Evolutionary conservation across 2,329 filamentous ascomycete species (phyloP).

Genomic region (Colletotrichum sp.): DNA sequence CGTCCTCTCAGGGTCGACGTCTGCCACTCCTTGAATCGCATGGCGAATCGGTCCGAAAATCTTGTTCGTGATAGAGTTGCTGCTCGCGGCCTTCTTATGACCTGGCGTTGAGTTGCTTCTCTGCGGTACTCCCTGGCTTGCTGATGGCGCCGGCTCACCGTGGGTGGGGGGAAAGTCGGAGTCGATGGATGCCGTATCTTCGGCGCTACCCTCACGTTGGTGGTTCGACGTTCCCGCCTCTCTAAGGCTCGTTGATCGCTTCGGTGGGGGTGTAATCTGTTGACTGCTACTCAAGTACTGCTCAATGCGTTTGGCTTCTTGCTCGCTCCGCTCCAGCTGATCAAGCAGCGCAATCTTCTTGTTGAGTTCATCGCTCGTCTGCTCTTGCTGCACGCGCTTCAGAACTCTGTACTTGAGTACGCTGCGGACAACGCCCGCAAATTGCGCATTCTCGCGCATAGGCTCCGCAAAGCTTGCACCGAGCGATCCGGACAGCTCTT

Average conservation of each 20-base stretch:
- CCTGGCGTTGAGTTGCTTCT: slow-evolving; percentile 45
- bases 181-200: slow-evolving; percentile 90
- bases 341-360: slow-evolving; percentile 86
- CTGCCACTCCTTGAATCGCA: slow-evolving; percentile 93
- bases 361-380: slow-evolving; percentile 90
- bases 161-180: slow-evolving; percentile 95
- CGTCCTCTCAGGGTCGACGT: slow-evolving; percentile 93
- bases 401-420: slow-evolving; percentile 89
- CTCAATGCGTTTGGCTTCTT: slow-evolving; percentile 91
- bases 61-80: slow-evolving; percentile 91
- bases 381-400: slow-evolving; percentile 96
- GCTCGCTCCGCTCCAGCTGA: slow-evolving; percentile 90
- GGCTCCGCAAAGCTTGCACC: slow-evolving; percentile 95
- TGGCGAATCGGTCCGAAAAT: slow-evolving; percentile 96
- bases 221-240: slow-evolving; percentile 51
- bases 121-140: slow-evolving; percentile 73
- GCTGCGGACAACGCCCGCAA: slow-evolving; percentile 89
- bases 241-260: slow-evolving; percentile 68
- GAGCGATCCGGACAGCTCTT: slow-evolving; percentile 86
- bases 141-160: slow-evolving; percentile 76
- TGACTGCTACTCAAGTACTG: slow-evolving; percentile 84
- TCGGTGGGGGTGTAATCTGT: slow-evolving; percentile 63
- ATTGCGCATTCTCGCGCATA: slow-evolving; percentile 97
- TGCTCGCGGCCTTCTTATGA: slow-evolving; percentile 83
- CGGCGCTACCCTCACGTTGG: slow-evolving; percentile 60